These are phyloP conservation scores for Carpinus fangiana DNA, from an alignment of 306 rosid species.

Conservation along the genomic window DNA sequence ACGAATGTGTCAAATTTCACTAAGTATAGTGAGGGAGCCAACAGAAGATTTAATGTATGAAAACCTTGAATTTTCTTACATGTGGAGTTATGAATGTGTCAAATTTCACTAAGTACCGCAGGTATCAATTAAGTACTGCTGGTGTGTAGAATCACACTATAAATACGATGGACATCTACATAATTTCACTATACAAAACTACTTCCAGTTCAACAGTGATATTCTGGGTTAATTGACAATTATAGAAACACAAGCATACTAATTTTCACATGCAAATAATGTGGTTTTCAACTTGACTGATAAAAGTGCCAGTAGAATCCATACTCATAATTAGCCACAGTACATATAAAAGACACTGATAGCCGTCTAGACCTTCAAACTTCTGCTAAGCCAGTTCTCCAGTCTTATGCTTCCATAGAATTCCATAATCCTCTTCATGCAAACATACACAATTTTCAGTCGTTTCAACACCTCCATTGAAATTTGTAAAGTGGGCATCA, in stretches of 20 bases:
- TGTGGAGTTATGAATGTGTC: not conserved
- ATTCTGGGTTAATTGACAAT: not conserved
- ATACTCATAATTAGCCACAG: conserved; percentile 90
- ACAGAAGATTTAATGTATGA: not conserved
- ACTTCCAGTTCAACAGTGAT: conserved; percentile 9
- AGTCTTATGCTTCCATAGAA: conserved; percentile 88
- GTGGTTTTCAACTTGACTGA: conserved; percentile 60
- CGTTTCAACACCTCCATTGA: conserved; percentile 82
- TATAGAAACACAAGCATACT: conserved; percentile 14
- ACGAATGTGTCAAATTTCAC: no score
- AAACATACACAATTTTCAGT: conserved; percentile 76
- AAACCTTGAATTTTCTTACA: not conserved
- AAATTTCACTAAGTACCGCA: not conserved
- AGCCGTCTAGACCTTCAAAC: conserved; percentile 85
- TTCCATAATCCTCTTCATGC: conserved; percentile 92
- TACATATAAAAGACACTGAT: conserved; percentile 73
- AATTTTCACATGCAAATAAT: conserved; percentile 3
- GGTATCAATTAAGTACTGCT: not conserved
- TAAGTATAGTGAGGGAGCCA: no score
- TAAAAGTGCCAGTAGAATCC: conserved; percentile 90
- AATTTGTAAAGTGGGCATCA: conserved; percentile 83
- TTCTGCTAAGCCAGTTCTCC: conserved; percentile 93
- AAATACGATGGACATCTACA: not conserved
- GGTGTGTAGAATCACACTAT: not conserved
- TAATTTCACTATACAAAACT: not conserved